Base-by-base conservation (phyloP, 768 basidiomycete genomes). In the Amylocystis lapponica region DNA sequence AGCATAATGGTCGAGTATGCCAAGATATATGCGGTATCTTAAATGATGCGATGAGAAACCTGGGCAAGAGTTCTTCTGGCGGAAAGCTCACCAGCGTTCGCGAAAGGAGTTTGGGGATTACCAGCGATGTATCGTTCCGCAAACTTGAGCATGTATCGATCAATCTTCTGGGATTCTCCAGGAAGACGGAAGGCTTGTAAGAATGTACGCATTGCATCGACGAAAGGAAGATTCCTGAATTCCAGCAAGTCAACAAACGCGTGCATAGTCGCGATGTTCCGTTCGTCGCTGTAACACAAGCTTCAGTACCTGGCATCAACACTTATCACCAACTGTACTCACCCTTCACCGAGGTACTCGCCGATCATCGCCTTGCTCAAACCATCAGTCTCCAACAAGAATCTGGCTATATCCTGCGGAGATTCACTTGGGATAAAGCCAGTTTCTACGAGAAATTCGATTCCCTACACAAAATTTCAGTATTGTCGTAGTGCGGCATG, bases 341-440 rank as follows among this genome's bases (percentile, higher is more conserved):
- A 97, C 94, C 83, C 93, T 74, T 98, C 96, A 27, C 96, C 96
- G 4, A 99, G 71, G 63, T 96, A 98, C 69, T 99, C 96, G 46
- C 96, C 96, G 48, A 99, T 94, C 82, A 91, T 88, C 8, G 84
- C 75, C 64, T 99, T 99, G 63, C 80, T 94, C 34, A 99, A 69
- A 2, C 96, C 96, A 60, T 98, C 95, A 2, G 91, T 91, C 25
- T 76, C 73, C 19, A 91, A 71, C 30, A 99, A 67, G 69, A 99
- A 98, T 14, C 64, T 64, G 0, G 95, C 95, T 44, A 99, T 75
- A 53, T 90, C 86, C 38, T 73, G 66, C 2, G 96, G 88, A 4
- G 75, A 65, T 14, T 69, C 76, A 53, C 75, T 81, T 19, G 75
- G 63, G 47, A 99, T 92, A 60, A 96, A 91, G 10, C 93, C 94